Evolutionary conservation across 768 basidiomycete species (phyloP).

Genomic region (Boletellus ananas): DNA sequence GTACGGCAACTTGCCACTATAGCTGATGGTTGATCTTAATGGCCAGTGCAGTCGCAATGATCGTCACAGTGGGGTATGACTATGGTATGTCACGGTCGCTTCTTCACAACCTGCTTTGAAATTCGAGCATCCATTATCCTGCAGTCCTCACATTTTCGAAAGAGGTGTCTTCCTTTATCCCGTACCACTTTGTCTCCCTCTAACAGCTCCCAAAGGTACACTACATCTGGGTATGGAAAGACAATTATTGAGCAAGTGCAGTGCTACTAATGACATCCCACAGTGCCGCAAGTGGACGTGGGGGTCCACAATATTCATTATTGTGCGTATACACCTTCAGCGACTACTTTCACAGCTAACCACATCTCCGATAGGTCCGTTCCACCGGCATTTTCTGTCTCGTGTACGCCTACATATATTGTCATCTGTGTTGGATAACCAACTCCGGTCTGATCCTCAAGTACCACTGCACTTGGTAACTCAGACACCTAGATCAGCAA

Average conservation of each 20-base stretch:
- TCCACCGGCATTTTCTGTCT: no score
- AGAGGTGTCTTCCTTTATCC: background rate
- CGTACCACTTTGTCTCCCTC: rapidly evolving
- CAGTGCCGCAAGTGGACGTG: constrained; percentile 8
- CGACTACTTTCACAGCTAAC: no score
- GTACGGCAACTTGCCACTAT: background rate
- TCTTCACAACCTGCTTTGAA: background rate
- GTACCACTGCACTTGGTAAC: no score
- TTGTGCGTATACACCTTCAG: constrained; percentile 5
- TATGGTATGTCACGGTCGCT: constrained; percentile 1
- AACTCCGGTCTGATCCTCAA: no score
- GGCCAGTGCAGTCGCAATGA: background rate
- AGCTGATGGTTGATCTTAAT: background rate
- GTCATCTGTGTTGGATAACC: no score
- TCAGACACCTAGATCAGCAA: no score
- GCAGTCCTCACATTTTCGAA: constrained; percentile 5
- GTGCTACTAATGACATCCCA: background rate
- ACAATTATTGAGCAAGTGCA: no score
- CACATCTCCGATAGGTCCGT: no score
- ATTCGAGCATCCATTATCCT: background rate
- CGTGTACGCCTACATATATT: no score
- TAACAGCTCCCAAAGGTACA: constrained; percentile 7
- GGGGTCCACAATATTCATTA: constrained; percentile 13
- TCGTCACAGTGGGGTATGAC: constrained; percentile 3
- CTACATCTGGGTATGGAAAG: constrained; percentile 15